Evolutionary conservation across 192 early-diverging fungal species (phyloP).

Genomic region (Coemansia sp.): DNA sequence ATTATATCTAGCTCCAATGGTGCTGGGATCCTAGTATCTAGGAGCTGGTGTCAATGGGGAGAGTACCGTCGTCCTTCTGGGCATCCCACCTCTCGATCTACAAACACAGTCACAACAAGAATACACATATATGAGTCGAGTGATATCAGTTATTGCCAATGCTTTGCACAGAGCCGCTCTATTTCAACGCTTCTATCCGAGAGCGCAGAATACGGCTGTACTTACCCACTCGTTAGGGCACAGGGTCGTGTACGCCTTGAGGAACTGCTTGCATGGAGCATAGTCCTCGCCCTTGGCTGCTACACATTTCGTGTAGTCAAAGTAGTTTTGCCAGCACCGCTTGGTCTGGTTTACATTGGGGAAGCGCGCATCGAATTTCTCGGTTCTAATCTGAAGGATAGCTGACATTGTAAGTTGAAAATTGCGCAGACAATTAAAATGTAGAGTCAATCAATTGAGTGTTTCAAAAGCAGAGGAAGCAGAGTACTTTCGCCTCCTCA

Average conservation of each 20-base stretch:
- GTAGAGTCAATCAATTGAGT: background rate
- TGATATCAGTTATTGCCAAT: background rate
- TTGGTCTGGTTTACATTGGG: constrained; percentile 99
- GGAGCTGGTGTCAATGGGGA: constrained; percentile 36
- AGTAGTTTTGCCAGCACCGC: constrained; percentile 99
- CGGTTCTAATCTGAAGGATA: constrained; percentile 40
- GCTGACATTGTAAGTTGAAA: constrained; percentile 30
- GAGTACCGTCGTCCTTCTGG: constrained; percentile 52
- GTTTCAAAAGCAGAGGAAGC: background rate
- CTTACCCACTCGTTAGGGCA: constrained; percentile 95
- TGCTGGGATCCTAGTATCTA: background rate
- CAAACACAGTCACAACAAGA: background rate
- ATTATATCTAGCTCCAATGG: background rate
- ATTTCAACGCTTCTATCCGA: too few relatives aligned
- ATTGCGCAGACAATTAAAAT: background rate
- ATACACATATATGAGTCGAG: background rate
- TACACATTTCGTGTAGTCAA: constrained; percentile 91
- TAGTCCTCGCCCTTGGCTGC: constrained; percentile 95
- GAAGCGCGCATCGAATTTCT: constrained; percentile 69
- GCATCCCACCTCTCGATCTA: constrained; percentile 57
- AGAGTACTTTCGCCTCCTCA: background rate
- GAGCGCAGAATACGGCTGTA: background rate
- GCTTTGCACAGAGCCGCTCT: background rate
- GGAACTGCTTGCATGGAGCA: constrained; percentile 90
- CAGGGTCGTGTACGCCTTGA: constrained; percentile 76